A percentile compares a stretch with the other conserved stretches of the same genome.
phyloP scores from a whole-genome alignment of 345 rosid genomes.

The Eucalyptus coolabah region DNA sequence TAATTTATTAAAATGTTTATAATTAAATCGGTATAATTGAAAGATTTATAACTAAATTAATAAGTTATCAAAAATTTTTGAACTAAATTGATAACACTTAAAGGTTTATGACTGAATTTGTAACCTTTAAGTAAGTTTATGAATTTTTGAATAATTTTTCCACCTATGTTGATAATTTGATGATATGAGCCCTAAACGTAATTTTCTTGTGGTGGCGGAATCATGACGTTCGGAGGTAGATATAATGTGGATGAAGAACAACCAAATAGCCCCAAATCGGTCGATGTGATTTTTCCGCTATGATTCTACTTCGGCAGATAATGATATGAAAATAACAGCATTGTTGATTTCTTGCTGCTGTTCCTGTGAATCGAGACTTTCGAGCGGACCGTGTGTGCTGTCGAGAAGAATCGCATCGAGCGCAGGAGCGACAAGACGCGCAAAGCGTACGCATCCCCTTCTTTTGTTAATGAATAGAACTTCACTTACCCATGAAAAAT shows the following conservation, averaged over 20 bases:
- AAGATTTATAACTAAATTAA: fast-evolving
- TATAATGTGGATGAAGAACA: background rate
- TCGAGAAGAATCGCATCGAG: background rate
- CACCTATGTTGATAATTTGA: background rate
- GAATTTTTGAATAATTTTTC: background rate
- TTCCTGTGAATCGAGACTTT: background rate
- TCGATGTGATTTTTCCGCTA: background rate
- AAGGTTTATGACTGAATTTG: fast-evolving
- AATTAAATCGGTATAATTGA: too few relatives aligned
- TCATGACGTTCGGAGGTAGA: background rate
- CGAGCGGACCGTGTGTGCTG: background rate
- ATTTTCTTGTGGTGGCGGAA: background rate
- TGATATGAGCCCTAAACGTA: background rate
- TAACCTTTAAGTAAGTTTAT: too few relatives aligned
- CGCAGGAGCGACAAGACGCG: background rate
- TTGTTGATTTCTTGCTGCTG: background rate
- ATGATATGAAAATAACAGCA: background rate
- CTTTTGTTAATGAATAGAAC: background rate
- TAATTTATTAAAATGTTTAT: too few relatives aligned
- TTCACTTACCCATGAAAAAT: background rate
- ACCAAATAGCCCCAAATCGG: background rate
- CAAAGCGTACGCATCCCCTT: background rate
- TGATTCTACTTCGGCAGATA: background rate
- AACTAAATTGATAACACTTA: too few relatives aligned
- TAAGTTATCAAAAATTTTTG: too few relatives aligned